These are phyloP conservation scores for Arthrobotrys musiformis DNA, from an alignment of 2,329 filamentous ascomycete species.

Conservation along the genomic window DNA sequence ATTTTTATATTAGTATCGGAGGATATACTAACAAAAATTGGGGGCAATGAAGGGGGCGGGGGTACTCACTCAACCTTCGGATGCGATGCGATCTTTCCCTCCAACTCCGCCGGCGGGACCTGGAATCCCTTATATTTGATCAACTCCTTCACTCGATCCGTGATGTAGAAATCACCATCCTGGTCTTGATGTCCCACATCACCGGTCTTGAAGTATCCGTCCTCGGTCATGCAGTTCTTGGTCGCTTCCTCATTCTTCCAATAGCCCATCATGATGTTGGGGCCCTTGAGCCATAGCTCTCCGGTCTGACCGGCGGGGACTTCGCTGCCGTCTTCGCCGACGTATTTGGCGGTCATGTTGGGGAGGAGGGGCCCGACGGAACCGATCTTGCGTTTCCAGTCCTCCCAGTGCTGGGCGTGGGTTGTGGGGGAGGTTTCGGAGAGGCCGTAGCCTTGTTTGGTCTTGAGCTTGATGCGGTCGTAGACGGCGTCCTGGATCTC, in stretches of 20 bases:
- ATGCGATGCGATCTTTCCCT: slow-evolving; percentile 67
- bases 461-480: slow-evolving; percentile 76
- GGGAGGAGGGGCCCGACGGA: slow-evolving; percentile 81
- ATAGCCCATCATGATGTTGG: slow-evolving; percentile 83
- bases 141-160: slow-evolving; percentile 78
- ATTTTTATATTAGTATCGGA: background rate
- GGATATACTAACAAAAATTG: background rate
- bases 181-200: slow-evolving; percentile 83
- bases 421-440: slow-evolving; percentile 86
- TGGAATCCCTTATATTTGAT: slow-evolving; percentile 78
- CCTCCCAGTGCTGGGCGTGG: slow-evolving; percentile 76
- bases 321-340: slow-evolving; percentile 72
- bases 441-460: slow-evolving; percentile 94
- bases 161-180: slow-evolving; percentile 86
- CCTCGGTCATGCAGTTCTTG: slow-evolving; percentile 74
- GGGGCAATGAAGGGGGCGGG: background rate
- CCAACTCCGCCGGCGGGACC: slow-evolving; percentile 75
- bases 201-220: slow-evolving; percentile 91
- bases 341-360: slow-evolving; percentile 81
- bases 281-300: slow-evolving; percentile 81
- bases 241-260: slow-evolving; percentile 78
- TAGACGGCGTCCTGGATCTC: slow-evolving; percentile 83
- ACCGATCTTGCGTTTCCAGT: slow-evolving; percentile 81
- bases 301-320: slow-evolving; percentile 73
- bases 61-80: slow-evolving; percentile 63